Evolutionary conservation across 129 eudicot genomes (phyloP), one percentile per base, ranked within the genome.

Genomic region (Heracleum sosnowskyi): DNA sequence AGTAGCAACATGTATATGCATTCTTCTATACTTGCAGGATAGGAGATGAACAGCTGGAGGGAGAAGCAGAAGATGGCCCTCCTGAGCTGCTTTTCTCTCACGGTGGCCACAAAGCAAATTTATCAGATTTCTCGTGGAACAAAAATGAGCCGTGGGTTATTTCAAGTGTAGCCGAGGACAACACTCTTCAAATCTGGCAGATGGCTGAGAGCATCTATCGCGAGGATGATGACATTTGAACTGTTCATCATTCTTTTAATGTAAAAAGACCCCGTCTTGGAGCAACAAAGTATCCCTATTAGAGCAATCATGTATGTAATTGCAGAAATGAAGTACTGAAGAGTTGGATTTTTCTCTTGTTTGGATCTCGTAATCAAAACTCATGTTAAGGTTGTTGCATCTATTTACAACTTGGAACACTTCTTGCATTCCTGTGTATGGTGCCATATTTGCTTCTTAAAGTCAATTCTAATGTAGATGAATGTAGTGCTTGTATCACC

Each of bases 41-140:
- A 69, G 99, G 99, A 44, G 99, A 96, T 71, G 99, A 96, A 85
- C 99, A 96, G 75, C 70, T 87, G 84, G 99, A 96, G 86, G 98
- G 98, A 60, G 97, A 96, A 86, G 99, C 99, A 2, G 96, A 90
- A 82, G 99, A 96, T 75, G 97, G 99, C 31, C 99, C 99, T 4
- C 91, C 99, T 0, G 99, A 96, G 84, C 97, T 96, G 20, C 85
- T 96, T 6, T 96, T 96, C 80, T 96, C 99, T 75, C 99, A 96
- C 57, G 99, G 97, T 68, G 99, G 99, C 66, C 99, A 96, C 83
- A 92, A 90, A 82, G 99, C 93, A 28, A 95, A 90, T 71, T 90
- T 95, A 81, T 95, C 99, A 24, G 99, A 95, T 75, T 95, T 95
- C 82, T 92, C 97, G 28, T 95, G 99, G 99, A 95, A 92, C 91